phyloP scores from a whole-genome alignment of 139 green algal species.

The Mychonastes homosphaera region DNA sequence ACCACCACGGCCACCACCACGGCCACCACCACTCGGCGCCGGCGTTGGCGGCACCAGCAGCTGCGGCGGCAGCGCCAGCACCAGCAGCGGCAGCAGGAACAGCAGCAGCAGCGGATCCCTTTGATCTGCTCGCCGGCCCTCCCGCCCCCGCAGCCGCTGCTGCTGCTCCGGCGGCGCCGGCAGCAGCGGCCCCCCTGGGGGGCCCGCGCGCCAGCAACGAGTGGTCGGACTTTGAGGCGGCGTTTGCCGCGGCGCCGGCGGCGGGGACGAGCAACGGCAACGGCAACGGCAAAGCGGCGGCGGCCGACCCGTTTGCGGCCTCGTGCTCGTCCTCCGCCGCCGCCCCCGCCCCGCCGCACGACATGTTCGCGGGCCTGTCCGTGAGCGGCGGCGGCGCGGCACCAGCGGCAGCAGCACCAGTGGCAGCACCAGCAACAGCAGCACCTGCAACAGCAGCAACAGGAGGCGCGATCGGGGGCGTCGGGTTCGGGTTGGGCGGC shows the following conservation, averaged over 20 bases:
- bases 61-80: background rate
- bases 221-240: conserved; percentile 15
- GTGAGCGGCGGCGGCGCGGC: no score
- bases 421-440: background rate
- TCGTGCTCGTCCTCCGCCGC: background rate
- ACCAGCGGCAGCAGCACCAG: conserved; percentile 1
- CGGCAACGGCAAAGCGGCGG: background rate
- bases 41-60: no score
- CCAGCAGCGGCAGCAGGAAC: conserved; percentile 1
- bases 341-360: background rate
- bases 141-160: background rate
- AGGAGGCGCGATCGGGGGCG: background rate
- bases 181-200: background rate
- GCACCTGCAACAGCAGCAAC: conserved; percentile 6
- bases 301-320: conserved; percentile 1
- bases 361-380: no score
- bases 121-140: conserved; percentile 11
- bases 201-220: conserved; percentile 10
- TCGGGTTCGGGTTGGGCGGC: background rate
- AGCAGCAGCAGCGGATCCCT: conserved; percentile 6
- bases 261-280: background rate
- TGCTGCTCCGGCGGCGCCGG: background rate
- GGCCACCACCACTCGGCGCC: no score
- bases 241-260: background rate
- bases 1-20: no score